Conservation (phyloP, 805 yeast genomes). For the Maudiozyma turicensis region DNA sequence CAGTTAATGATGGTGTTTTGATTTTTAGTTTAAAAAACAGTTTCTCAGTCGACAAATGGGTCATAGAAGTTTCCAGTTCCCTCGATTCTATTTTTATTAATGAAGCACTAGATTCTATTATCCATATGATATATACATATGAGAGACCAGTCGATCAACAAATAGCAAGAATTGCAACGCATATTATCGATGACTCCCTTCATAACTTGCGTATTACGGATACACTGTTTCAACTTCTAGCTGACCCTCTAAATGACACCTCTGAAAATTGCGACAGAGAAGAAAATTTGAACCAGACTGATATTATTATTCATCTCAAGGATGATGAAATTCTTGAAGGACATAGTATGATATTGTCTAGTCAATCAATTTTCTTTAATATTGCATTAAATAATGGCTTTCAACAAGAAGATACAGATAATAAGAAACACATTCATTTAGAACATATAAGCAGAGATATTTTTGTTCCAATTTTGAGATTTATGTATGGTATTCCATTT, state of each 20-base stretch:
- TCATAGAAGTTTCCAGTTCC: slow-evolving; percentile 1
- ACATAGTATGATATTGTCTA: slow-evolving; percentile 43
- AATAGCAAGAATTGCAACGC: slow-evolving; percentile 7
- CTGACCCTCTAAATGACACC: no score
- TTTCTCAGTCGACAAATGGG: slow-evolving; percentile 1
- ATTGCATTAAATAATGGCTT: slow-evolving; percentile 47
- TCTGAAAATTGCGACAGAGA: no score
- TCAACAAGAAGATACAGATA: slow-evolving; percentile 24
- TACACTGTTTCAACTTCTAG: not conserved
- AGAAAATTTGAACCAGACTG: slow-evolving; percentile 17
- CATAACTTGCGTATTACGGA: slow-evolving; percentile 10
- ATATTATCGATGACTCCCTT: slow-evolving; percentile 13
- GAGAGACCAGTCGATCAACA: slow-evolving; percentile 11
- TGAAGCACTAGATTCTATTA: slow-evolving; percentile 1
- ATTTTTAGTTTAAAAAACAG: not conserved
- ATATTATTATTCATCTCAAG: slow-evolving; percentile 37
- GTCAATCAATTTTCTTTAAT: slow-evolving; percentile 56
- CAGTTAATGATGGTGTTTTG: slow-evolving; percentile 4
- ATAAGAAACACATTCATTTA: slow-evolving; percentile 31
- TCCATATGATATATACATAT: slow-evolving; percentile 22
- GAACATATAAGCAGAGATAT: slow-evolving; percentile 30
- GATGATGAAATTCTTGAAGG: slow-evolving; percentile 36
- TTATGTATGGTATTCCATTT: slow-evolving; percentile 42
- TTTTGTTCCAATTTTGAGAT: slow-evolving; percentile 42
- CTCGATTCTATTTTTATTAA: not conserved